Conservation (phyloP, 2,329 filamentous ascomycete species). For the Neonectria coccinea region DNA sequence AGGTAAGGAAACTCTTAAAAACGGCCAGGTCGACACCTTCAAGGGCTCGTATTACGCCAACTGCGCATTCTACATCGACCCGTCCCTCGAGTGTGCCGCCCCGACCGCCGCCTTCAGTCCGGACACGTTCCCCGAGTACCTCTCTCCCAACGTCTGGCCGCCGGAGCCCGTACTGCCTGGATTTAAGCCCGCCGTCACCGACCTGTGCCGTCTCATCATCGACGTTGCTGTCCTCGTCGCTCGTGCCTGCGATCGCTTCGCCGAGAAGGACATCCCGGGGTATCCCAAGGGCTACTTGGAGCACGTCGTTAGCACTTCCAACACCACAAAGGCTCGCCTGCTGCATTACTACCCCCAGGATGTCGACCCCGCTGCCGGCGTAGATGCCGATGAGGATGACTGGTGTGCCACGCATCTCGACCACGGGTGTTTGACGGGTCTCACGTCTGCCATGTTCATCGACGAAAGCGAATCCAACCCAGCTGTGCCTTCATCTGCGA, state of each 20-base stretch:
- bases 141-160: constrained; percentile 92
- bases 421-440: constrained; percentile 91
- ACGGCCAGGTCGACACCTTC: constrained; percentile 80
- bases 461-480: constrained; percentile 72
- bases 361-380: constrained; percentile 51
- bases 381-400: constrained; percentile 74
- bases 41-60: constrained; percentile 90
- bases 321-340: constrained; percentile 89
- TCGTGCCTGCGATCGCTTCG: constrained; percentile 88
- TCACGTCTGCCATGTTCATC: constrained; percentile 96
- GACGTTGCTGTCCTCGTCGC: constrained; percentile 91
- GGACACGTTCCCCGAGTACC: constrained; percentile 85
- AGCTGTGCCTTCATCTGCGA: constrained; percentile 45
- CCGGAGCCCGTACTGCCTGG: constrained; percentile 74
- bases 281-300: constrained; percentile 87
- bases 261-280: constrained; percentile 78
- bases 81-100: constrained; percentile 69
- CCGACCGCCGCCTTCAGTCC: constrained; percentile 69
- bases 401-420: constrained; percentile 95
- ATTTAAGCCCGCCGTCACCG: constrained; percentile 78
- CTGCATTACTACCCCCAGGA: constrained; percentile 89
- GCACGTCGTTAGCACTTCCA: constrained; percentile 84
- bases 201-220: constrained; percentile 86
- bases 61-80: constrained; percentile 80
- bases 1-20: constrained; percentile 83